Evolutionary conservation across 495 filamentous ascomycete species (phyloP).

Genomic region (Aspergillus sclerotiicarbonarius): DNA sequence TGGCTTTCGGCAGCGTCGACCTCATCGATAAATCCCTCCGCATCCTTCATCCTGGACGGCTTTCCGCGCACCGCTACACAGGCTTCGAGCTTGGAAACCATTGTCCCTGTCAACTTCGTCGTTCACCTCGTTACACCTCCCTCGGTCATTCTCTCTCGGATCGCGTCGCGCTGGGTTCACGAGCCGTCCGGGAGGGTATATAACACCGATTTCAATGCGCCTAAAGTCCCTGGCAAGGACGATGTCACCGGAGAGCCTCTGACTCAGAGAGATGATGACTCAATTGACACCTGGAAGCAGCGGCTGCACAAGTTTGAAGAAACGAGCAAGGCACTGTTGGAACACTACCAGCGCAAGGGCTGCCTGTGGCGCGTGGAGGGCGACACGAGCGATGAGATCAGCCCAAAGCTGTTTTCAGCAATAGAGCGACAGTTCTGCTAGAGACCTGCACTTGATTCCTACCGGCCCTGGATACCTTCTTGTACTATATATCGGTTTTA

Average conservation of each 20-base stretch:
- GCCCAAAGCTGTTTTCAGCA: constrained; percentile 75
- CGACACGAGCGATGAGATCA: constrained; percentile 90
- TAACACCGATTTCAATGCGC: constrained; percentile 88
- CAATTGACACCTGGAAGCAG: constrained; percentile 76
- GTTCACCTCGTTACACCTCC: constrained; percentile 54
- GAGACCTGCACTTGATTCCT: constrained; percentile 20
- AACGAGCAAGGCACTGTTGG: constrained; percentile 76
- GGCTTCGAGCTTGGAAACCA: constrained; percentile 68
- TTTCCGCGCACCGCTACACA: constrained; percentile 88
- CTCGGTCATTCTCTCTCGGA: constrained; percentile 82
- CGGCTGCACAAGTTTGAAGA: constrained; percentile 82
- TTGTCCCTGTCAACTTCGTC: constrained; percentile 90
- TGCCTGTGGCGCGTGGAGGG: constrained; percentile 86
- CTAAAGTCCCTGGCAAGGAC: constrained; percentile 76
- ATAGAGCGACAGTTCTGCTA: constrained; percentile 72
- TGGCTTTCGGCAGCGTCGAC: constrained; percentile 58
- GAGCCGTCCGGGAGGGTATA: constrained; percentile 89
- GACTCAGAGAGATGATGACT: constrained; percentile 80
- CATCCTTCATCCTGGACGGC: constrained; percentile 93
- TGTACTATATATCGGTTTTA: constrained; percentile 9
- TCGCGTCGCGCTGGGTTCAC: constrained; percentile 90
- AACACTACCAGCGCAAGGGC: constrained; percentile 85
- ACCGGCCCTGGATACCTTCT: constrained; percentile 21
- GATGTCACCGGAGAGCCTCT: constrained; percentile 89
- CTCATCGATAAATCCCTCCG: constrained; percentile 65